Evolutionary conservation across 257 asterid species (phyloP), one percentile per base, ranked within the genome.

Genomic region (Fraxinus anomala): DNA sequence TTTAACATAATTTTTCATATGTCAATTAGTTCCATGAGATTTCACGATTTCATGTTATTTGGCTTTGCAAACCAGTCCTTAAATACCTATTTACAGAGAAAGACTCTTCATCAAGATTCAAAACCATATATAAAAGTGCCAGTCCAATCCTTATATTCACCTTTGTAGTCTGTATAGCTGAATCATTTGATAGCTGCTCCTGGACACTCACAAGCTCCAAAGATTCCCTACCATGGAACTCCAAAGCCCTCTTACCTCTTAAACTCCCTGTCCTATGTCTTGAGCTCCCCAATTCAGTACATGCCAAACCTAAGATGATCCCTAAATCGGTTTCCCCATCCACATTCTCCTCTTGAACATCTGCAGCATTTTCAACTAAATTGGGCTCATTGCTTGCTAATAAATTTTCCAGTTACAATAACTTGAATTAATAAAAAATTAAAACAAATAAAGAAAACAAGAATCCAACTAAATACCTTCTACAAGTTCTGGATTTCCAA

Each of bases 281-380:
- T 67, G 91, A 56, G 79, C 81, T 79, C 54, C 86, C 83, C n/a
- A 37, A 77, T 68, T 75, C 85, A n/a, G 79, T 71, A 84, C 96
- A 89, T 79, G 90, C 93, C 86, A 90, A 82, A 77, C 92, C 96
- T 76, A 90, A 26, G 82, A 91, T 33, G 71, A 90, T 59, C 88
- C 88, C 86, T 65, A 76, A 79, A 74, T 71, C 84, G 77, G 81
- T 23, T 70, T 74, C 86, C 69, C 49, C 70, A 73, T 76, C 76
- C 63, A 51, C 75, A 81, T 47, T 79, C 61, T 74, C 83, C 31
- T 78, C 81, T 76, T 74, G 86, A 80, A 80, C 77, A 77, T 59
- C 90, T 42, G 83, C 83, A 81, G 75, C 77, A 73, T 80, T 80
- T 78, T 77, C 83, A 17, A 75, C 81, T 67, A 81, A 82, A 73